Percentiles rank a stretch among this genome's conserved stretches.
Evolutionary conservation across 305 asterid genomes (phyloP).

Genomic region (Solanum hybrid): DNA sequence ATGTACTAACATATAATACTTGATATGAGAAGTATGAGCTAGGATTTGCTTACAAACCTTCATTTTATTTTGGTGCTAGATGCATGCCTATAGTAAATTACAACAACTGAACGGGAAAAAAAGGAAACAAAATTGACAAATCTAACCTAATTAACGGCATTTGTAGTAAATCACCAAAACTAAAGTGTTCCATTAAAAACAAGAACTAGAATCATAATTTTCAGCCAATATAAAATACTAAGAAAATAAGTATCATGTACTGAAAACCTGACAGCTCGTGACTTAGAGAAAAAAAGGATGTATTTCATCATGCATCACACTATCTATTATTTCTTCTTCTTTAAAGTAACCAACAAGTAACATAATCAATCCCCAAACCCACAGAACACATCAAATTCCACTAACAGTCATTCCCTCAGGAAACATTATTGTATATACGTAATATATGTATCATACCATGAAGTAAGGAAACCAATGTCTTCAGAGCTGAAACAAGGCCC

Average conservation of each 20-base stretch:
- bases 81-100: neutral
- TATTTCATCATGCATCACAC: neutral
- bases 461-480: slow-evolving; percentile 54
- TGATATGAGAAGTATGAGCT: neutral
- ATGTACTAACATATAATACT: neutral
- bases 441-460: slow-evolving; percentile 39
- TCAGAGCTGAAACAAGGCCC: slow-evolving; percentile 50
- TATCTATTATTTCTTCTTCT: neutral
- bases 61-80: neutral
- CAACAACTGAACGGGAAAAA: neutral
- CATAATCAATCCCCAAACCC: neutral
- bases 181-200: neutral
- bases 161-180: neutral
- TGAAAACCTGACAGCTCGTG: neutral
- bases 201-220: neutral
- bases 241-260: neutral
- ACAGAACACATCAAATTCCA: neutral
- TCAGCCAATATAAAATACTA: neutral
- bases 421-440: neutral
- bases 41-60: neutral
- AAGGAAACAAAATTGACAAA: neutral
- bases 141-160: neutral
- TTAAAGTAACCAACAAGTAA: neutral
- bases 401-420: neutral
- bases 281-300: neutral